Percentiles rank a stretch among this genome's conserved stretches.
Conservation (phyloP, 768 basidiomycete species). For the Lentinula detonsa region DNA sequence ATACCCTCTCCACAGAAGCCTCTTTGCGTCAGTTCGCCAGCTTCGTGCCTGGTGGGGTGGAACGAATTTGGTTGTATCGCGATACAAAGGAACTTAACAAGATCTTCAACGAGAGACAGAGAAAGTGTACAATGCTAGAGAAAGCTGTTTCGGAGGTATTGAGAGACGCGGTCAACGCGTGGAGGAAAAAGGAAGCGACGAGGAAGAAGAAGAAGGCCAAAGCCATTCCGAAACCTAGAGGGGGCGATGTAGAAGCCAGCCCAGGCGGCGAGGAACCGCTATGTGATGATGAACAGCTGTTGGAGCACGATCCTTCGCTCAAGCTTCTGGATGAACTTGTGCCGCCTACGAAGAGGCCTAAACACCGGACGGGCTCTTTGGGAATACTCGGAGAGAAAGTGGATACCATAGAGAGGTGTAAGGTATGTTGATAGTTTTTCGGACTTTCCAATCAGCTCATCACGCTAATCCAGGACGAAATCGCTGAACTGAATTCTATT, state of each 20-base stretch:
- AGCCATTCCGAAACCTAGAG: constrained; percentile 14
- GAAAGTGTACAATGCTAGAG: constrained; percentile 50
- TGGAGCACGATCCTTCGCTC: constrained; percentile 18
- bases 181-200: constrained; percentile 27
- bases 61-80: constrained; percentile 63
- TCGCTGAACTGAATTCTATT: constrained; percentile 34
- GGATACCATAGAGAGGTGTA: constrained; percentile 62
- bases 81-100: constrained; percentile 40
- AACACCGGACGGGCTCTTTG: constrained; percentile 39
- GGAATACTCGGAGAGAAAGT: constrained; percentile 54
- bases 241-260: neutral
- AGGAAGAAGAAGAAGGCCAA: constrained; percentile 13
- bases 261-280: constrained; percentile 15
- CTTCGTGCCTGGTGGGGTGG: constrained; percentile 65
- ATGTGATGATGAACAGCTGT: constrained; percentile 5
- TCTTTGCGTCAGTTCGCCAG: constrained; percentile 47
- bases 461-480: constrained; percentile 34
- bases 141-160: constrained; percentile 46
- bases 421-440: constrained; percentile 22
- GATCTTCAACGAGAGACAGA: constrained; percentile 35
- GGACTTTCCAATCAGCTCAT: neutral
- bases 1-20: constrained; percentile 42
- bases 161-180: constrained; percentile 29
- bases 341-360: constrained; percentile 42
- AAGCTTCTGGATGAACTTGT: constrained; percentile 48